Percentiles rank a stretch among this genome's conserved stretches.
Conservation (phyloP, 2,329 filamentous ascomycete genomes). For the Colletotrichum acutatum region DNA sequence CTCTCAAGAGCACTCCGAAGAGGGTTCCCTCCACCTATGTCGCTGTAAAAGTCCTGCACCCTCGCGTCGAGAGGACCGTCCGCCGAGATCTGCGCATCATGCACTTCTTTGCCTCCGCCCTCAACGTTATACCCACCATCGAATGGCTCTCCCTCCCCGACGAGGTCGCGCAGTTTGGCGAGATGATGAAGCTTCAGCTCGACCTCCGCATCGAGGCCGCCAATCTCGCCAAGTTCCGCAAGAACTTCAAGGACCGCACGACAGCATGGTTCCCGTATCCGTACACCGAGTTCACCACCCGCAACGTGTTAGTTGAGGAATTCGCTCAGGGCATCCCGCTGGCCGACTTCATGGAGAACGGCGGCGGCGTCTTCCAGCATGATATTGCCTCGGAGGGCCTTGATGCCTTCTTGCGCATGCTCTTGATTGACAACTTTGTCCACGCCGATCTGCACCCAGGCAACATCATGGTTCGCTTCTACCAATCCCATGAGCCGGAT, state of each 20-base stretch:
- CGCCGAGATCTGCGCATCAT: conserved; percentile 94
- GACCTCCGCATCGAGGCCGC: conserved; percentile 95
- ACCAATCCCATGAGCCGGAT: conserved; percentile 80
- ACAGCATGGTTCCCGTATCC: conserved; percentile 98
- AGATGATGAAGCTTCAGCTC: conserved; percentile 99
- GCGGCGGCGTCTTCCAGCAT: conserved; percentile 90
- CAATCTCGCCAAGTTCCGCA: conserved; percentile 88
- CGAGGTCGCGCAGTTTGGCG: conserved; percentile 92
- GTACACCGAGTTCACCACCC: conserved; percentile 90
- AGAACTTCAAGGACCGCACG: conserved; percentile 87
- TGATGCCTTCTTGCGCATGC: conserved; percentile 95
- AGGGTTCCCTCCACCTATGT: conserved; percentile 92
- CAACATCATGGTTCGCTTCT: conserved; percentile 99
- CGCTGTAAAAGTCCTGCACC: conserved; percentile 95
- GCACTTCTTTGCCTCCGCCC: conserved; percentile 84
- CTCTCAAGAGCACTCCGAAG: conserved; percentile 87
- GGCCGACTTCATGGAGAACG: conserved; percentile 88
- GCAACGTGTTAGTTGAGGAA: conserved; percentile 93
- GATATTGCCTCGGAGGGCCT: conserved; percentile 96
- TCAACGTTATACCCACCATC: conserved; percentile 92
- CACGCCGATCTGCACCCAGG: conserved; percentile 96
- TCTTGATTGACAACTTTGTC: conserved; percentile 96
- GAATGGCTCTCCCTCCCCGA: conserved; percentile 97
- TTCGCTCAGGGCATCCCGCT: conserved; percentile 95
- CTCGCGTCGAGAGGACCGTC: conserved; percentile 88